phyloP scores from a whole-genome alignment of 371 early-diverging fungal genomes.

The Dinochytrium kinnereticum region DNA sequence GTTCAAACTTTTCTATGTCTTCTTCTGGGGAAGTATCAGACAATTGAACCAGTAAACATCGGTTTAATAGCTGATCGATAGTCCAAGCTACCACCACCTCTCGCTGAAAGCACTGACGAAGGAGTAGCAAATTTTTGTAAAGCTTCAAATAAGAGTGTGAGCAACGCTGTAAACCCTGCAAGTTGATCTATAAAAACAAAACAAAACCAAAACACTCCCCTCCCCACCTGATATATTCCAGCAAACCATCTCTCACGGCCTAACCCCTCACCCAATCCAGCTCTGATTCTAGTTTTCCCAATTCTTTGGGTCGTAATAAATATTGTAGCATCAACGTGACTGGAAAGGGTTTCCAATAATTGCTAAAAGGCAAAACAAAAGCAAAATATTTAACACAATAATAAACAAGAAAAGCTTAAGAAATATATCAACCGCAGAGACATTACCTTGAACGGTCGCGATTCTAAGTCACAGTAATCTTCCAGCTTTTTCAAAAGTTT shows the following conservation, averaged over 20 bases:
- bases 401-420: neutral
- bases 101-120: neutral
- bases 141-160: neutral
- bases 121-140: neutral
- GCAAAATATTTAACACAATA: neutral
- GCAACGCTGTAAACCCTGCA: neutral
- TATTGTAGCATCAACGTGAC: neutral
- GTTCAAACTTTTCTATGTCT: neutral
- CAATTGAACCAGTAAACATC: neutral
- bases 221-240: neutral
- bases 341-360: neutral
- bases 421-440: neutral
- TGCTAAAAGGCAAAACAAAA: neutral
- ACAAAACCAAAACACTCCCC: no score
- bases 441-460: conserved; percentile 1
- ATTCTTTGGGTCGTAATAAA: neutral
- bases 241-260: neutral
- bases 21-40: neutral
- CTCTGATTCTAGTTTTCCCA: neutral
- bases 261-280: neutral
- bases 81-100: neutral
- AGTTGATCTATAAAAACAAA: neutral
- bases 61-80: neutral
- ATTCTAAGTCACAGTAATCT: neutral
- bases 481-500: neutral